A percentile compares a stretch with the other conserved stretches of the same genome.
phyloP scores from a whole-genome alignment of 208 protist species.

The Strigomonas culicis region DNA sequence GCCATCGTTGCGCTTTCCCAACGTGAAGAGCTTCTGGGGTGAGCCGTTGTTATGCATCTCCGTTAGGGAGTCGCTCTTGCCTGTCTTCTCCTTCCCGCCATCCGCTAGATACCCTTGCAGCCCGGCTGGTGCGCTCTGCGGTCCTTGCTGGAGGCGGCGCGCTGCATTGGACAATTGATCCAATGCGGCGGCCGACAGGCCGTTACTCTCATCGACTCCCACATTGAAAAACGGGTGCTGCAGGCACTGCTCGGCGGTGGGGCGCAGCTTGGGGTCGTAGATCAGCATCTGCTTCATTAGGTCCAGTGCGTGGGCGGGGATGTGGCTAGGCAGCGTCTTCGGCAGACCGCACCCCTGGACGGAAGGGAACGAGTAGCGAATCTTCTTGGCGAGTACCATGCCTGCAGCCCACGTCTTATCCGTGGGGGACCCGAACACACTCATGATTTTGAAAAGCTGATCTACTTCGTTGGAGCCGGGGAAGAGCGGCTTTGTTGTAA shows the following conservation, averaged over 20 bases:
- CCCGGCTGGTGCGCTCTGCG: slow-evolving; percentile 53
- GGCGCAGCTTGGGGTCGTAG: slow-evolving; percentile 95
- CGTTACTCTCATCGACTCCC: slow-evolving; percentile 50
- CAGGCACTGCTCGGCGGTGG: slow-evolving; percentile 91
- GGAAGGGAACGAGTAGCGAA: slow-evolving; percentile 96
- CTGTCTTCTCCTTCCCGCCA: slow-evolving; percentile 1
- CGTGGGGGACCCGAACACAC: slow-evolving; percentile 88
- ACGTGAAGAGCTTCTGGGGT: slow-evolving; percentile 26
- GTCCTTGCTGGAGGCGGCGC: slow-evolving; percentile 32
- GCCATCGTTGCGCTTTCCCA: slow-evolving; percentile 12
- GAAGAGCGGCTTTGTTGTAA: slow-evolving; percentile 92
- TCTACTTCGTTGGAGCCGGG: slow-evolving; percentile 94
- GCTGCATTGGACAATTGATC: slow-evolving; percentile 50
- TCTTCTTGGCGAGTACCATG: slow-evolving; percentile 78
- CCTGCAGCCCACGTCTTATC: slow-evolving; percentile 92
- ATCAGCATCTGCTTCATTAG: slow-evolving; percentile 94
- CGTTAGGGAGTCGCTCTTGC: too few relatives aligned
- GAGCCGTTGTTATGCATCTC: too few relatives aligned
- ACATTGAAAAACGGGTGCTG: slow-evolving; percentile 95
- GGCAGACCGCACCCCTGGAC: slow-evolving; percentile 84
- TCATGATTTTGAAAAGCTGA: slow-evolving; percentile 97
- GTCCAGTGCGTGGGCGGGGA: slow-evolving; percentile 92
- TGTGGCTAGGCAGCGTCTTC: slow-evolving; percentile 86
- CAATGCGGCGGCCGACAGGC: slow-evolving; percentile 27
- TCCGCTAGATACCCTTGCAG: slow-evolving; percentile 8